Percentiles rank a stretch among this genome's conserved stretches.
Evolutionary conservation across 164 flowering plant genomes (phyloP).

Genomic region (Buxus sempervirens): DNA sequence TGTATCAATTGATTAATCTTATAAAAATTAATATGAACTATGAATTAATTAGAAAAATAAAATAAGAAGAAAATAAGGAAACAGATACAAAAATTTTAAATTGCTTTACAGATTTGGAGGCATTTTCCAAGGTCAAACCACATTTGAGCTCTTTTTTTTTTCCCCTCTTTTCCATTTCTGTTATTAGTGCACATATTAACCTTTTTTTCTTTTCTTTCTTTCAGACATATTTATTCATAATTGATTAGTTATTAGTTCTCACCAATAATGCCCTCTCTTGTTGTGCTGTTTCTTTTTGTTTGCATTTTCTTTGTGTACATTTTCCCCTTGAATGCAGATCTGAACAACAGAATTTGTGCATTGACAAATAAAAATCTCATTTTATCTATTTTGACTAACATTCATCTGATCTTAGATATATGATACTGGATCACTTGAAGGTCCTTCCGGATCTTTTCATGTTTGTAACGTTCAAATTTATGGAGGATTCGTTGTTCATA

Average conservation of each 20-base stretch:
- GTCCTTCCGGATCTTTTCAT: conserved; percentile 65
- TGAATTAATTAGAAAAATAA: too few relatives aligned
- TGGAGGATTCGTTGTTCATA: conserved; percentile 89
- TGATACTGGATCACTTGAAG: conserved; percentile 78
- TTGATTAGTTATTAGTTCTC: not conserved
- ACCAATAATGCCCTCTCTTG: too few relatives aligned
- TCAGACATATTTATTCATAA: not conserved
- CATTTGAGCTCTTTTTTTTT: too few relatives aligned
- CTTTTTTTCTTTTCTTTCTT: not conserved
- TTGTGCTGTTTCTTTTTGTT: not conserved
- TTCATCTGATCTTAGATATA: conserved; percentile 58
- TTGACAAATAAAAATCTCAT: not conserved
- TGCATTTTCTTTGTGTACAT: not conserved
- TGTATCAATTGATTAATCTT: too few relatives aligned
- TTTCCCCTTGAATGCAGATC: not conserved
- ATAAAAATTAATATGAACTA: too few relatives aligned
- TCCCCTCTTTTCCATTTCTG: too few relatives aligned
- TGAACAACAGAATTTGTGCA: not conserved
- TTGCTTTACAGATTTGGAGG: too few relatives aligned
- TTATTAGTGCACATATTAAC: not conserved
- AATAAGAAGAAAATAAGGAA: too few relatives aligned
- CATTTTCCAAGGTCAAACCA: too few relatives aligned
- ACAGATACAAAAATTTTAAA: too few relatives aligned
- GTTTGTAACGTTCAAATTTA: conserved; percentile 78
- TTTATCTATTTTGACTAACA: not conserved